Conservation (phyloP, 2,329 filamentous ascomycete genomes). For the Exophiala xenobiotica region DNA sequence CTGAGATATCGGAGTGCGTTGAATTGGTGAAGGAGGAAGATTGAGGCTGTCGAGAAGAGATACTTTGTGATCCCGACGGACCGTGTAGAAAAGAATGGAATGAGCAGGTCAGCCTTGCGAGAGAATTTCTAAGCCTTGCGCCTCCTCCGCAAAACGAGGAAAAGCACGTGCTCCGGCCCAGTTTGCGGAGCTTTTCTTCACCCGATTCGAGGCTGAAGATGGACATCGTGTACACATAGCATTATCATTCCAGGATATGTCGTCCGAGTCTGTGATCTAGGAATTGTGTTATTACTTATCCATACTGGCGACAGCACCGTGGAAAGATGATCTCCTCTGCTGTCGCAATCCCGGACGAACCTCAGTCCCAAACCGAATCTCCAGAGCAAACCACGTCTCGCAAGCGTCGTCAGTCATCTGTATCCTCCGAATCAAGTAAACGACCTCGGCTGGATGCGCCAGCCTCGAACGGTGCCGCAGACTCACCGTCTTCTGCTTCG, state of each 20-base stretch:
- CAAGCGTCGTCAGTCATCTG: constrained; percentile 26
- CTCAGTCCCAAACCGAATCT: constrained; percentile 4
- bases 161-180: constrained; percentile 11
- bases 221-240: neutral
- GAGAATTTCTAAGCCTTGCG: constrained; percentile 18
- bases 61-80: neutral
- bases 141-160: constrained; percentile 8
- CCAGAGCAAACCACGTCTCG: constrained; percentile 14
- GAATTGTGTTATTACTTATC: no score
- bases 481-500: constrained; percentile 38
- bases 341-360: constrained; percentile 35
- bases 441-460: constrained; percentile 19
- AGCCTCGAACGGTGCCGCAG: constrained; percentile 47
- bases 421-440: constrained; percentile 20
- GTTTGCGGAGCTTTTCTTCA: constrained; percentile 9
- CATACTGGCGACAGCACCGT: no score
- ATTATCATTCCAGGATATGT: neutral
- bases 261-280: neutral
- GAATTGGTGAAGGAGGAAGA: neutral
- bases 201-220: constrained; percentile 8
- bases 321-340: constrained; percentile 40
- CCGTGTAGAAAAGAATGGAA: constrained; percentile 3
- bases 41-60: neutral
- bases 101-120: constrained; percentile 9
- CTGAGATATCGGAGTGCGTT: neutral